Conservation (phyloP, 768 basidiomycete genomes). For the Russula ochroleuca region DNA sequence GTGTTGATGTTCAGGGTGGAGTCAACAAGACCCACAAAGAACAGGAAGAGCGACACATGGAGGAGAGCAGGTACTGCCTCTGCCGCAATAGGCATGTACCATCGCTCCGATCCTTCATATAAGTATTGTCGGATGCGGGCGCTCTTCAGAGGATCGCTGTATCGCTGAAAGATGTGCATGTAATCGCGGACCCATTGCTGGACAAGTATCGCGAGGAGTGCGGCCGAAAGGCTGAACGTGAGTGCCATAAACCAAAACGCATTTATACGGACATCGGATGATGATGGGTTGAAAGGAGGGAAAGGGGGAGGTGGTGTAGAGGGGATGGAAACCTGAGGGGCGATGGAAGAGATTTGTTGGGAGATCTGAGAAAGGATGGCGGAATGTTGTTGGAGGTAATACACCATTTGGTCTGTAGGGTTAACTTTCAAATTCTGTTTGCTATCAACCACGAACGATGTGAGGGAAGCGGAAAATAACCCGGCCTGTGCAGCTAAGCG, state of each 20-base stretch:
- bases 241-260: constrained; percentile 21
- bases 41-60: not conserved
- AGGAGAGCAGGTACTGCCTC: not conserved
- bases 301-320: not conserved
- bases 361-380: constrained; percentile 13
- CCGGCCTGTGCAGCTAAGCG: constrained; percentile 3
- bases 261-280: constrained; percentile 39
- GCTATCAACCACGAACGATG: constrained; percentile 11
- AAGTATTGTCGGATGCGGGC: not conserved
- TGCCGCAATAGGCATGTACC: not conserved
- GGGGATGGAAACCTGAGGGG: not conserved
- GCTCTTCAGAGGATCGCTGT: not conserved
- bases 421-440: not conserved
- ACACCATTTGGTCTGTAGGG: not conserved
- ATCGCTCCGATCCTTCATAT: not conserved
- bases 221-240: constrained; percentile 40
- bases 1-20: constrained; percentile 37
- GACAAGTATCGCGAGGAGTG: constrained; percentile 37
- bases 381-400: constrained; percentile 9
- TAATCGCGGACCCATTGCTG: not conserved
- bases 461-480: constrained; percentile 15
- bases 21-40: constrained; percentile 33
- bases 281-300: constrained; percentile 27
- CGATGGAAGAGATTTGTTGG: constrained; percentile 6
- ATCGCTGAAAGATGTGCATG: not conserved